Percentiles rank a stretch among this genome's conserved stretches.
phyloP scores from a whole-genome alignment of 164 flowering plant species.

The Kalanchoe fedtschenkoi region DNA sequence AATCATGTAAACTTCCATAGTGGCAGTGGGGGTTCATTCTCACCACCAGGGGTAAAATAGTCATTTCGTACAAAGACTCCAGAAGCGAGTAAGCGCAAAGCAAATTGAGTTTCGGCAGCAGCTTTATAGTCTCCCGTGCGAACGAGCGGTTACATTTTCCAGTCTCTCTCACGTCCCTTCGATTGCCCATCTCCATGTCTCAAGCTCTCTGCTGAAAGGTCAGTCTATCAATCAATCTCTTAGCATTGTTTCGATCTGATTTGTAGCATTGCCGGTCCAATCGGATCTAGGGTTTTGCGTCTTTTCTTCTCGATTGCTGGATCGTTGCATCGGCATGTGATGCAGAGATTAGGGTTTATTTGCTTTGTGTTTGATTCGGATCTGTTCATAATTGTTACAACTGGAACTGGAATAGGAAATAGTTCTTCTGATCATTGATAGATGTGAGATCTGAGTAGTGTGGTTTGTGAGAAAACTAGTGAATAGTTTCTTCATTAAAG shows the following conservation, averaged over 20 bases:
- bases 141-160: not conserved
- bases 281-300: not conserved
- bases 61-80: not conserved
- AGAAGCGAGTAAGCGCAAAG: not conserved
- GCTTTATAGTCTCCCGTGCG: not conserved
- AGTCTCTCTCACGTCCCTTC: not conserved
- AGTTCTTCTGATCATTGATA: too few relatives aligned
- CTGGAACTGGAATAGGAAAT: not conserved
- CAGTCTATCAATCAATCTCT: not conserved
- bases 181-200: not conserved
- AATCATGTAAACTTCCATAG: too few relatives aligned
- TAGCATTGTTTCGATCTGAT: not conserved
- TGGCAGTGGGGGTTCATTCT: too few relatives aligned
- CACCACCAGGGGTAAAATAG: not conserved
- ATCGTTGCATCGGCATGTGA: not conserved
- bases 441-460: not conserved
- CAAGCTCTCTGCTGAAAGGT: slow-evolving; percentile 1
- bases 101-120: not conserved
- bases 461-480: not conserved
- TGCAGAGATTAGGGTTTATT: not conserved
- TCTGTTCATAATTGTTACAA: not conserved
- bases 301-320: not conserved
- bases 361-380: not conserved
- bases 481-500: not conserved
- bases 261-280: too few relatives aligned